Base-by-base conservation (phyloP, 305 asterid genomes). In the Ruellia speciosa region DNA sequence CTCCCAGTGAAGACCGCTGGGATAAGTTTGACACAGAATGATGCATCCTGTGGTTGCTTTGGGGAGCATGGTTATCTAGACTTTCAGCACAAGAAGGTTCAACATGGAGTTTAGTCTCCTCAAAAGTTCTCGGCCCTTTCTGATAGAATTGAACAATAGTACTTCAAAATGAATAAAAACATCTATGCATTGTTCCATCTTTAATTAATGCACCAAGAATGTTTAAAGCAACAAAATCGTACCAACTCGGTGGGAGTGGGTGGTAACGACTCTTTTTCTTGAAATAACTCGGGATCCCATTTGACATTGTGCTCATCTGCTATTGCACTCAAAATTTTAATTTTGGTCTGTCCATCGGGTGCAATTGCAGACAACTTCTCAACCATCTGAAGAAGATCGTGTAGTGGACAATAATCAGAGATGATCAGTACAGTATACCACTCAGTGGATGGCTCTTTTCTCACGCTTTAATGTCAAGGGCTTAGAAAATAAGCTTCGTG, bases 331-430 rank as follows among this genome's bases (percentile, higher is more conserved):
- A 90, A 60, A 43, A 72, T 60, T 69, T 74, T 85, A 49, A 72
- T 59, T 74, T 87, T 87, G 71, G 95, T 65, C 65, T 72, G 84
- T 56, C 72, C 79, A 70, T 90, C 95, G 35, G 95, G 88, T 63
- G 96, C 92, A 19, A 58, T 68, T 50, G 88, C 81, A 68, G 96
- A 85, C 65, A 87, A 77, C 72, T 90, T 90, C 76, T 90, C 96
- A 59, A 87, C 72, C 78, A 90, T 60, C 96, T 90, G 81, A 62
- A 68, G 7, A 65, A 6, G 46, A 66, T 28, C 54, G 57, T 61
- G 66, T 6, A 49, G 68, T 39, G 15, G 49, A 61, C 18, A 49
- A 66, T 43, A 43, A 43, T 45, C 53, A 59, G 14, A 64, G 53
- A 64, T 55, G 28, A 28, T 28, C 40, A 49, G 18, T 31, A 59